These are phyloP conservation scores for Dactylellina leptospora DNA, from an alignment of 2,329 filamentous ascomycete species.

Conservation along the genomic window DNA sequence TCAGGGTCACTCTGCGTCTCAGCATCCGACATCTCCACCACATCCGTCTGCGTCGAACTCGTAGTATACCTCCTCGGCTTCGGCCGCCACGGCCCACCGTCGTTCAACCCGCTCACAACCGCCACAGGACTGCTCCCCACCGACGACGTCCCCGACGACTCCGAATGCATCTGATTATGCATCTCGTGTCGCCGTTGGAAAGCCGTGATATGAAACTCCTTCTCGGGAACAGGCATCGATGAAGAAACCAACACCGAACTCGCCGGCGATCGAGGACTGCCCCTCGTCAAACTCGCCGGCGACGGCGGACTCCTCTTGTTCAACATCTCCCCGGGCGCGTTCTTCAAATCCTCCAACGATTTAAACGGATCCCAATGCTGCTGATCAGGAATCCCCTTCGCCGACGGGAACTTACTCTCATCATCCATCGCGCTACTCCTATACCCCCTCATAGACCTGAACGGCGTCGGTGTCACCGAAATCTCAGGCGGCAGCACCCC, in stretches of 20 bases:
- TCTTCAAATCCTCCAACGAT: slow-evolving; percentile 50
- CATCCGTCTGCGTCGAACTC: slow-evolving; percentile 43
- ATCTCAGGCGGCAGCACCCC: slow-evolving; percentile 51
- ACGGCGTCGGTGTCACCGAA: slow-evolving; percentile 55
- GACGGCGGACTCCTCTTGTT: slow-evolving; percentile 54
- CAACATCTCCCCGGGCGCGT: slow-evolving; percentile 47
- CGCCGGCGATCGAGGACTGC: slow-evolving; percentile 54
- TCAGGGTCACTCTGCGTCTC: slow-evolving; percentile 46
- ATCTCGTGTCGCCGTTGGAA: slow-evolving; percentile 30
- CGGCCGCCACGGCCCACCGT: slow-evolving; percentile 14
- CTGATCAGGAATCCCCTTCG: slow-evolving; percentile 55
- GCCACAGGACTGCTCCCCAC: slow-evolving; percentile 7
- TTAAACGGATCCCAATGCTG: slow-evolving; percentile 56
- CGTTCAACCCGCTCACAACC: slow-evolving; percentile 4
- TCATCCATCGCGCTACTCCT: slow-evolving; percentile 54
- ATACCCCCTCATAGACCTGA: slow-evolving; percentile 50
- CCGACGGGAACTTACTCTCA: slow-evolving; percentile 56
- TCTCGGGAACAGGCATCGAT: slow-evolving; percentile 55
- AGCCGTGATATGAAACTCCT: slow-evolving; percentile 54
- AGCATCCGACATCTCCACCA: slow-evolving; percentile 27
- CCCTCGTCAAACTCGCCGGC: slow-evolving; percentile 55
- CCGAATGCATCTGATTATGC: not conserved
- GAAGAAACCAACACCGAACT: slow-evolving; percentile 53
- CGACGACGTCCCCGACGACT: slow-evolving; percentile 14
- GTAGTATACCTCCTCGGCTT: slow-evolving; percentile 22